phyloP scores from a whole-genome alignment of 2,329 filamentous ascomycete species.

The Penicillium fuscoglaucum region DNA sequence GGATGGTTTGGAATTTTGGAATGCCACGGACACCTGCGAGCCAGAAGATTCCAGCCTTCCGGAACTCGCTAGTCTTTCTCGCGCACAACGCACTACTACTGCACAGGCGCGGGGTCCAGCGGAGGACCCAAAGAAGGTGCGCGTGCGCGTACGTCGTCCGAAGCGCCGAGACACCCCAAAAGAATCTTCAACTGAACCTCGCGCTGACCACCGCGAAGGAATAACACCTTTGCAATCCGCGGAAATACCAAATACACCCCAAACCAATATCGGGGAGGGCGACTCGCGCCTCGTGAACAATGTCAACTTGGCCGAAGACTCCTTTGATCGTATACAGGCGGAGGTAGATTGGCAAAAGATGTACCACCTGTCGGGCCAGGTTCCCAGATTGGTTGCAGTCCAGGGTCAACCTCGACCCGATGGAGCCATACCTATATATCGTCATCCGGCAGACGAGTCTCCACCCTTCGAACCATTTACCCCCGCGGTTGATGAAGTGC shows the following conservation, averaged over 20 bases:
- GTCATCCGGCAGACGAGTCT: slow-evolving; percentile 87
- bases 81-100: slow-evolving; percentile 11
- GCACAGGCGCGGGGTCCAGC: slow-evolving; percentile 8
- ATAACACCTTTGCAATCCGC: background rate
- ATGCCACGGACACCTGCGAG: slow-evolving; percentile 13
- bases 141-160: slow-evolving; percentile 29
- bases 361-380: slow-evolving; percentile 87
- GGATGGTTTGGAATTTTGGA: slow-evolving; percentile 36
- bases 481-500: slow-evolving; percentile 67
- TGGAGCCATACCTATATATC: slow-evolving; percentile 80
- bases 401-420: slow-evolving; percentile 71
- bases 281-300: slow-evolving; percentile 74
- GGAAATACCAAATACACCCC: background rate
- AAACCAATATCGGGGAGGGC: slow-evolving; percentile 65
- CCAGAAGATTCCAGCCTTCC: slow-evolving; percentile 11
- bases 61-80: slow-evolving; percentile 20
- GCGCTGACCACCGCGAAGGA: background rate
- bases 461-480: slow-evolving; percentile 76
- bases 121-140: slow-evolving; percentile 26
- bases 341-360: slow-evolving; percentile 90
- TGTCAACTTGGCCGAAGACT: slow-evolving; percentile 60
- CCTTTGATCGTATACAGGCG: slow-evolving; percentile 68
- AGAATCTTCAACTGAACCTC: background rate
- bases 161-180: slow-evolving; percentile 26
- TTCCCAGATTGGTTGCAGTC: slow-evolving; percentile 86